phyloP scores from a whole-genome alignment of 1,139 yeast genomes.

The Taphrina deformans region DNA sequence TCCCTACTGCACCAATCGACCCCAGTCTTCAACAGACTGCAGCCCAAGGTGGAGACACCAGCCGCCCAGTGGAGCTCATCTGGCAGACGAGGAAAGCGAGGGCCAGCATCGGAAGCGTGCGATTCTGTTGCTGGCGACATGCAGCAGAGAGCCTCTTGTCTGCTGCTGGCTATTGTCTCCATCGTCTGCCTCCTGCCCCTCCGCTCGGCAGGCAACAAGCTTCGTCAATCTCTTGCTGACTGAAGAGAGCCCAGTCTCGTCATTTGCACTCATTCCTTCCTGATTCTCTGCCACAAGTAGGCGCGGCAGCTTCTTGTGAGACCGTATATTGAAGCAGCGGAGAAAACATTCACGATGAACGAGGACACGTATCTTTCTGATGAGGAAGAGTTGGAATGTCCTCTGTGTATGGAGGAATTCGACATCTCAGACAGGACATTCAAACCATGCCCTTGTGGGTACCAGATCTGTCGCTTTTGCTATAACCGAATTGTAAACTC shows the following conservation, averaged over 20 bases:
- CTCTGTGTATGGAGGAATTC: constrained; percentile 95
- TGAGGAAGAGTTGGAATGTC: constrained; percentile 46
- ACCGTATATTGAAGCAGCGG: too few species aligned
- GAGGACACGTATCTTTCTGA: constrained; percentile 37
- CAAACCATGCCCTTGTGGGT: constrained; percentile 99
- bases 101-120: neutral
- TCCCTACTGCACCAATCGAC: too few species aligned
- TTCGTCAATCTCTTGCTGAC: too few species aligned
- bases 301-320: too few species aligned
- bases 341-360: constrained; percentile 26
- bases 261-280: too few species aligned
- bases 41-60: neutral
- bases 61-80: neutral
- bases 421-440: constrained; percentile 93
- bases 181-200: neutral
- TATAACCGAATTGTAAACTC: constrained; percentile 78
- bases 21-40: too few species aligned
- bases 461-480: constrained; percentile 92
- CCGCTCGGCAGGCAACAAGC: too few species aligned
- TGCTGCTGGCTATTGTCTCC: neutral
- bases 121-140: neutral
- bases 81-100: neutral
- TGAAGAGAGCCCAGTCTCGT: too few species aligned
- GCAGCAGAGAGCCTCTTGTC: neutral
- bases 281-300: too few species aligned